Evolutionary conservation across 768 basidiomycete species (phyloP), one percentile per base, ranked within the genome.

Genomic region (Trametes cingulata): DNA sequence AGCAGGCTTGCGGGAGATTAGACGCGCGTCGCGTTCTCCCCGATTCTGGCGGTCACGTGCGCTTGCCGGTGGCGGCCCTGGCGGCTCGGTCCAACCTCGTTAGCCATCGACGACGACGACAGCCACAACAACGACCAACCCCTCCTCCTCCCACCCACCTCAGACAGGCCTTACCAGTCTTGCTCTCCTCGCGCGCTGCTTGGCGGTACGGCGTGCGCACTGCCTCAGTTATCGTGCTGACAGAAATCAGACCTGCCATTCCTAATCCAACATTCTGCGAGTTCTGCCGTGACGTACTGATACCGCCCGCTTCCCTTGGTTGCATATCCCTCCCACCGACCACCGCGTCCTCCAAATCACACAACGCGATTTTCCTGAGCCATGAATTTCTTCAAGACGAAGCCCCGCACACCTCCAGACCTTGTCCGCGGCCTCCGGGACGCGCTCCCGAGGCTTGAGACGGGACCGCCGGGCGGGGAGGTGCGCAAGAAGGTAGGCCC

Each of bases 371-470:
- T 55, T n/a, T 22, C 24, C 27, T 2, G 15, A 36, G 20, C 61
- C 19, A 95, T 96, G 94, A 95, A 95, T 76, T 95, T 96, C 80
- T 96, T 96, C 86, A 94, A 93, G 79, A 86, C 91, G 20, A 95
- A 93, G 72, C 87, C 84, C 43, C 81, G 91, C 70, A 90, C 90
- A 35, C 95, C 95, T 8, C 85, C 91, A 47, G 94, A 97, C 70
- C 83, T 95, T 64, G 90, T 96, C 33, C 84, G 88, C 45, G 83
- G 87, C 49, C 79, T 95, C 48, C 82, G 87, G 33, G 94, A 96
- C 71, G 83, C 88, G 52, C 84, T 94, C 67, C 83, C 84, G 64
- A 86, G 81, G 72, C 79, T 97, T 56, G 94, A 95, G 64, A 72
- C 79, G 7, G 84, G 85, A 1, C 82, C 87, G 39, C 85, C 90